Conservation (phyloP, 2,329 filamentous ascomycete species). For the Clarireedia paspali region DNA sequence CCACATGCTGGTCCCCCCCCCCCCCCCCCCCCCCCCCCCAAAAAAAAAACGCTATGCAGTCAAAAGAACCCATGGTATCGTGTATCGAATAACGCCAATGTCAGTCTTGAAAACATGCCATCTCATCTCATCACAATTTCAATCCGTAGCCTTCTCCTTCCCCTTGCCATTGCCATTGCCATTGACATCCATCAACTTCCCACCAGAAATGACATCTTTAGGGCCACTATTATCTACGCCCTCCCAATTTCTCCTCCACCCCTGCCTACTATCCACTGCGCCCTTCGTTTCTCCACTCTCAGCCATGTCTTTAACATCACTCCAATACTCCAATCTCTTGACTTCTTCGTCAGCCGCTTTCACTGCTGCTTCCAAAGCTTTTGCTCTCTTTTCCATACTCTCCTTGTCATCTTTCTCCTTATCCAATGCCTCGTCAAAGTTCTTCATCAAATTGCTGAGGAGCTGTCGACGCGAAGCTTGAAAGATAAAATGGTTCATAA, state of each 20-base stretch:
- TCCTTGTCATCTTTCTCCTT: constrained; percentile 34
- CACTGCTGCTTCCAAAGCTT: constrained; percentile 66
- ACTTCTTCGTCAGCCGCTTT: constrained; percentile 75
- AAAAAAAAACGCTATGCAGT: neutral
- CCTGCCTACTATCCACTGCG: constrained; percentile 23
- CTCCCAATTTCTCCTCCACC: constrained; percentile 26
- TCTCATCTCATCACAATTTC: neutral
- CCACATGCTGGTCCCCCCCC: too few relatives aligned
- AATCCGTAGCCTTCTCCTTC: neutral
- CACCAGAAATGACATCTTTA: constrained; percentile 23
- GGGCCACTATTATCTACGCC: constrained; percentile 27
- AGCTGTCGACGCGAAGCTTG: constrained; percentile 78
- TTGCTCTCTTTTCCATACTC: constrained; percentile 33
- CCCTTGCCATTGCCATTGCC: neutral
- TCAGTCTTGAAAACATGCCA: neutral
- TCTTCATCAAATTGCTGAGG: constrained; percentile 59
- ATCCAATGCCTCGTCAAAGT: constrained; percentile 47
- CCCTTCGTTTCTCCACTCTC: constrained; percentile 34
- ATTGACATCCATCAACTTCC: constrained; percentile 14
- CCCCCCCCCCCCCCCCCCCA: too few relatives aligned
- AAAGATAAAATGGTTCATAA: constrained; percentile 83
- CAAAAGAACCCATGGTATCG: neutral
- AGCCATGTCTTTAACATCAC: constrained; percentile 67
- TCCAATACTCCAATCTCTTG: constrained; percentile 78
- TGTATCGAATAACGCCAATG: neutral